These are phyloP conservation scores for Arabidopsis thaliana DNA, from an alignment of 345 rosid species.

Conservation along the genomic window DNA sequence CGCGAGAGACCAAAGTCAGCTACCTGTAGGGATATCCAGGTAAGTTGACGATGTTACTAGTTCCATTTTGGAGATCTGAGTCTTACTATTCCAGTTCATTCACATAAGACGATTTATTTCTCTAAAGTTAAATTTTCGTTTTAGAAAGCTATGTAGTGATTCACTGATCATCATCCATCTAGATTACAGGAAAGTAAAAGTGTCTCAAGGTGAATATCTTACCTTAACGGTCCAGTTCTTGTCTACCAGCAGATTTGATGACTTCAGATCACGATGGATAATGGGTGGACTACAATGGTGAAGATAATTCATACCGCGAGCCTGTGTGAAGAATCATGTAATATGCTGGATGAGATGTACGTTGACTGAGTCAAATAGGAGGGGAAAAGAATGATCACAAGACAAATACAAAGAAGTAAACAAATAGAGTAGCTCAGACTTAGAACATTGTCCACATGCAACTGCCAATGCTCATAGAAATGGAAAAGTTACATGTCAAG, in stretches of 20 bases:
- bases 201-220: slow-evolving; percentile 28
- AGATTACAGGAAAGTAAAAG: neutral
- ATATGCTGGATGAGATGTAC: slow-evolving; percentile 33
- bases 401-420: slow-evolving; percentile 26
- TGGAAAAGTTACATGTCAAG: neutral
- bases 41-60: slow-evolving; percentile 15
- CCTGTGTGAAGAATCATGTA: slow-evolving; percentile 57
- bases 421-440: slow-evolving; percentile 16
- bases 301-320: slow-evolving; percentile 96
- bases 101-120: neutral
- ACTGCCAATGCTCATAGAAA: neutral
- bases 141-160: slow-evolving; percentile 1
- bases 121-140: slow-evolving; percentile 5
- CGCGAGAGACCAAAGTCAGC: slow-evolving; percentile 99
- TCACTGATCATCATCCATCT: slow-evolving; percentile 15
- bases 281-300: slow-evolving; percentile 90
- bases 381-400: slow-evolving; percentile 20
- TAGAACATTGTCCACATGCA: slow-evolving; percentile 12
- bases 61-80: neutral
- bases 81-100: slow-evolving; percentile 7
- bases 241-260: slow-evolving; percentile 95
- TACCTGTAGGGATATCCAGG: slow-evolving; percentile 57
- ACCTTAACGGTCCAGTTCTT: slow-evolving; percentile 97
- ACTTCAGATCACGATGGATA: slow-evolving; percentile 98
- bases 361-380: slow-evolving; percentile 5